These are phyloP conservation scores for Hura crepitans DNA, from an alignment of 441 rosid species.

Conservation along the genomic window DNA sequence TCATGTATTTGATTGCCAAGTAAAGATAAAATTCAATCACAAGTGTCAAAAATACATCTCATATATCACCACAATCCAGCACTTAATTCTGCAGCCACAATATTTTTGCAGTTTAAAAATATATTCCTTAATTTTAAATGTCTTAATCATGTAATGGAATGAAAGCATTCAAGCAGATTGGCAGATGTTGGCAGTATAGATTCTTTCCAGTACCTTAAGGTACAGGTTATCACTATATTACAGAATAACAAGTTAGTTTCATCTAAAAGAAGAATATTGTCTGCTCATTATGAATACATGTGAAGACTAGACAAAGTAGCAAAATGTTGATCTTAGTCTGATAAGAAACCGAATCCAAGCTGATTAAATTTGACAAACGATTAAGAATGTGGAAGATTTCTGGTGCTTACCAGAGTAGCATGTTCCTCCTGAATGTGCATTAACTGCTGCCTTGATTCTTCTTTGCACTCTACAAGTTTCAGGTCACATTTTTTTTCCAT, in stretches of 20 bases:
- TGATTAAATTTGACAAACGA: not conserved
- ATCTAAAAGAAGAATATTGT: not conserved
- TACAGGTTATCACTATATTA: not conserved
- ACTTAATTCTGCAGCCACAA: not conserved
- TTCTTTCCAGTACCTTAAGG: not conserved
- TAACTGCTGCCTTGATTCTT: slow-evolving; percentile 52
- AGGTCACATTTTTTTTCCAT: slow-evolving; percentile 47
- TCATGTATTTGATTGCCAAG: slow-evolving; percentile 5
- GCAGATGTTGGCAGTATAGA: not conserved
- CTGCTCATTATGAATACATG: not conserved
- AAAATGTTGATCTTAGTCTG: not conserved
- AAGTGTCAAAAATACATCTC: not conserved
- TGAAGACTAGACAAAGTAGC: not conserved
- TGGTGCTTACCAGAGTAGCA: slow-evolving; percentile 51
- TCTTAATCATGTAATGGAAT: slow-evolving; percentile 3
- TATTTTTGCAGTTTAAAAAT: not conserved
- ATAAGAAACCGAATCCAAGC: not conserved
- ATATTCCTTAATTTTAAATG: not conserved
- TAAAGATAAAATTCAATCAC: slow-evolving; percentile 5
- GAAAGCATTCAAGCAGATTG: not conserved
- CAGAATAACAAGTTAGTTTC: not conserved
- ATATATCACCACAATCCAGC: slow-evolving; percentile 9
- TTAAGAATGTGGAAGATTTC: slow-evolving; percentile 18
- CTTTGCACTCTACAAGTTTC: slow-evolving; percentile 49
- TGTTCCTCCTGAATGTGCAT: slow-evolving; percentile 53